phyloP scores from a whole-genome alignment of 2,329 filamentous ascomycete genomes.

The Colletotrichum tabaci region DNA sequence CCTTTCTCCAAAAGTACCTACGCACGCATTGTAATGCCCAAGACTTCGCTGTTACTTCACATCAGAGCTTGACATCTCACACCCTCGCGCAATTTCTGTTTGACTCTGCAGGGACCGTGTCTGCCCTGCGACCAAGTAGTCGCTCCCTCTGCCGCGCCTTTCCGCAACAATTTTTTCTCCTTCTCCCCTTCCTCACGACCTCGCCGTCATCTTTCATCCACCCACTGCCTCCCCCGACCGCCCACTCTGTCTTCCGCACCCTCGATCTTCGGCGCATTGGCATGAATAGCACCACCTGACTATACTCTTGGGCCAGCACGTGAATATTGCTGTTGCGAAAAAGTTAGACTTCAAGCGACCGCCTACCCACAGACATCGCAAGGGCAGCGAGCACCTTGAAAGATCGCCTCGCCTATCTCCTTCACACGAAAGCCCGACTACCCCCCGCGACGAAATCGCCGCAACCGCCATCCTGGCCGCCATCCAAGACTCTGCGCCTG shows the following conservation, averaged over 20 bases:
- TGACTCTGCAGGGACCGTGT: conserved; percentile 13
- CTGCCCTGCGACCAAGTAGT: conserved; percentile 20
- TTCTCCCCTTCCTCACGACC: not conserved
- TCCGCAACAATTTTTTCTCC: conserved; percentile 34
- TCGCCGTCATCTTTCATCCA: not conserved
- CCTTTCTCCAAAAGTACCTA: conserved; percentile 3
- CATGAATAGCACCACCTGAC: conserved; percentile 10
- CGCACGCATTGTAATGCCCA: conserved; percentile 13
- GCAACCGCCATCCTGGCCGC: conserved; percentile 29
- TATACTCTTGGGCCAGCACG: conserved; percentile 11
- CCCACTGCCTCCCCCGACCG: conserved; percentile 6
- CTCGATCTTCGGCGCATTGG: conserved; percentile 17
- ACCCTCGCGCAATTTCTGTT: conserved; percentile 4
- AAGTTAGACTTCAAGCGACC: conserved; percentile 16
- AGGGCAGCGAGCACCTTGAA: conserved; percentile 12
- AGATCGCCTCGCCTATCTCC: not conserved
- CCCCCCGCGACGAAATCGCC: conserved; percentile 12
- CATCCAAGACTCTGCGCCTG: conserved; percentile 28
- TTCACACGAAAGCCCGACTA: conserved; percentile 3
- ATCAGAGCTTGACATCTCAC: not conserved
- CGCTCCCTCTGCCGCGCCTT: conserved; percentile 29
- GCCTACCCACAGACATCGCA: conserved; percentile 3
- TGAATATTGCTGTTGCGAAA: conserved; percentile 7
- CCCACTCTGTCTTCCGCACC: conserved; percentile 15
- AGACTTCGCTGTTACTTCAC: conserved; percentile 20